Conservation (phyloP, 441 rosid genomes). For the Aquilaria agallochum region DNA sequence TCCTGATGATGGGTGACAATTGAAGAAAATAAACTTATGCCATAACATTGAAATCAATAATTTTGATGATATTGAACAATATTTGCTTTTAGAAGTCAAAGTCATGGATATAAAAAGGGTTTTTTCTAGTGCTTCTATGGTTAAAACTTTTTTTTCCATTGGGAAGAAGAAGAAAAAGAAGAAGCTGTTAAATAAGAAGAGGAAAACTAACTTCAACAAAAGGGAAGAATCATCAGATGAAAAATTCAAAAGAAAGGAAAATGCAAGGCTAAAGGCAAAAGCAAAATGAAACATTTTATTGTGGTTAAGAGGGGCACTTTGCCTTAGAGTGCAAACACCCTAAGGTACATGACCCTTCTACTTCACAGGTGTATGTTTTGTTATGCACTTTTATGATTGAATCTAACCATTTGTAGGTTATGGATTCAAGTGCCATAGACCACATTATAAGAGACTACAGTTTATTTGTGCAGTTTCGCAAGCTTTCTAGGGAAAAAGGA, state of each 20-base stretch:
- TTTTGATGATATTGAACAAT: neutral
- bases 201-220: neutral
- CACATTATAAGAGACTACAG: neutral
- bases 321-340: neutral
- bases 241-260: neutral
- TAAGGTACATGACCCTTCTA: neutral
- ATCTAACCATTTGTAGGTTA: neutral
- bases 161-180: neutral
- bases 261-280: neutral
- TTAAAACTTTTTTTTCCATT: neutral
- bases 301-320: too few species aligned
- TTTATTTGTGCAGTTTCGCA: neutral
- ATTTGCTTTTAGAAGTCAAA: too few species aligned
- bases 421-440: neutral
- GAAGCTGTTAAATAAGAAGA: too few species aligned
- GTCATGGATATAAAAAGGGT: neutral
- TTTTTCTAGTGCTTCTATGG: neutral
- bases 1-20: neutral
- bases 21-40: too few species aligned
- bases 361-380: neutral
- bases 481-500: neutral
- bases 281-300: neutral
- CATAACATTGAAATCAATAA: neutral
- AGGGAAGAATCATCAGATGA: too few species aligned
- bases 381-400: too few species aligned